Evolutionary conservation across 371 early-diverging fungal species (phyloP).

Genomic region (Apophysomyces variabilis): DNA sequence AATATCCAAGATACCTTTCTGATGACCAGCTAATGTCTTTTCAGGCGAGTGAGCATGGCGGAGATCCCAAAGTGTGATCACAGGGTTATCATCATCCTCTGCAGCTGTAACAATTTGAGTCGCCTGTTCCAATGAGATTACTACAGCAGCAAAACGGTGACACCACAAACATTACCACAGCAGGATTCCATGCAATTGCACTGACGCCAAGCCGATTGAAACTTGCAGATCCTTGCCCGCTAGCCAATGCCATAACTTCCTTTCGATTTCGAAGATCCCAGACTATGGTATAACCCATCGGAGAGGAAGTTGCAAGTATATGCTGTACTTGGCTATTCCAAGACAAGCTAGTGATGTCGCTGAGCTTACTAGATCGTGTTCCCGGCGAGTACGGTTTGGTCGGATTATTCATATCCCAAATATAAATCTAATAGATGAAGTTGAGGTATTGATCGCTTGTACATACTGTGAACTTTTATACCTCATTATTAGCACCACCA

Average conservation of each 20-base stretch:
- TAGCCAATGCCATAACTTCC: conserved; percentile 82
- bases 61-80: conserved; percentile 92
- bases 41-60: conserved; percentile 92
- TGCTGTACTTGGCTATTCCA: conserved; percentile 96
- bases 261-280: conserved; percentile 93
- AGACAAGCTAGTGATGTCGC: conserved; percentile 84
- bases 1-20: conserved; percentile 86
- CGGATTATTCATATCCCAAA: conserved; percentile 93
- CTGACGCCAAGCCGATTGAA: conserved; percentile 74
- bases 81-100: conserved; percentile 89
- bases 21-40: conserved; percentile 79
- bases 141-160: not conserved
- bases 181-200: conserved; percentile 94
- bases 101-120: conserved; percentile 92
- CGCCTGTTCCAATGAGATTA: conserved; percentile 52
- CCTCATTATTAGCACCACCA: conserved; percentile 91
- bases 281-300: conserved; percentile 90
- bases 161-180: conserved; percentile 60
- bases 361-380: conserved; percentile 78
- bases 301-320: conserved; percentile 91
- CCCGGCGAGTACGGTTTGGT: conserved; percentile 90
- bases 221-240: conserved; percentile 60
- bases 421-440: conserved; percentile 65
- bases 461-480: not conserved
- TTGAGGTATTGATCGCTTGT: not conserved